Percentiles rank a stretch among this genome's conserved stretches.
These are phyloP conservation scores for Sapria himalayana DNA, from an alignment of 345 rosid species.

Conservation along the genomic window DNA sequence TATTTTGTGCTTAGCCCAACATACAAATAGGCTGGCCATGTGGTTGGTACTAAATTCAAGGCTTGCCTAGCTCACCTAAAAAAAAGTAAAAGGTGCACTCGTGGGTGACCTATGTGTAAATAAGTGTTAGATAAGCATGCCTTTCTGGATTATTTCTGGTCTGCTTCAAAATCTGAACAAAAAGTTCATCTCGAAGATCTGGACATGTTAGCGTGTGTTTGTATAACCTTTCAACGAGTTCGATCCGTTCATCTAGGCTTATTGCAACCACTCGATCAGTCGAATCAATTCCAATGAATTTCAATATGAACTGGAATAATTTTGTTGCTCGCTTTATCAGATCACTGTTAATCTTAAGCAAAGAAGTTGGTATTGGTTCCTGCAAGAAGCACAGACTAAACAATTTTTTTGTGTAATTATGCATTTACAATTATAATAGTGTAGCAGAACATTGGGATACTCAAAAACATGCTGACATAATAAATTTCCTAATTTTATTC, in stretches of 20 bases:
- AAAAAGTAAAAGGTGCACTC: no score
- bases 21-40: neutral
- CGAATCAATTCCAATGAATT: conserved; percentile 87
- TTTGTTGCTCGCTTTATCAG: conserved; percentile 70
- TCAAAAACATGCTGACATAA: no score
- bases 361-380: conserved; percentile 93
- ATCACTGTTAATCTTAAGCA: conserved; percentile 68
- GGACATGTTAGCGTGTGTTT: conserved; percentile 79
- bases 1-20: neutral
- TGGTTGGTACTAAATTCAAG: neutral
- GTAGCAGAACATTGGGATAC: no score
- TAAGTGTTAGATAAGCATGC: conserved; percentile 16
- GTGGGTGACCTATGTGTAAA: no score
- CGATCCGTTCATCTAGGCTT: conserved; percentile 71
- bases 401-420: no score
- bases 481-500: no score
- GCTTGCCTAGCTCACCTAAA: neutral
- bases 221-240: conserved; percentile 64
- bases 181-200: conserved; percentile 93
- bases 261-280: conserved; percentile 49
- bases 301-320: conserved; percentile 61
- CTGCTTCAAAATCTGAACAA: conserved; percentile 88
- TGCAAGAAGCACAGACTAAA: conserved; percentile 21
- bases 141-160: conserved; percentile 88
- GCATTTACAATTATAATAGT: no score